phyloP scores from a whole-genome alignment of 2,329 filamentous ascomycete genomes.

The Botrytis hyacinthi region DNA sequence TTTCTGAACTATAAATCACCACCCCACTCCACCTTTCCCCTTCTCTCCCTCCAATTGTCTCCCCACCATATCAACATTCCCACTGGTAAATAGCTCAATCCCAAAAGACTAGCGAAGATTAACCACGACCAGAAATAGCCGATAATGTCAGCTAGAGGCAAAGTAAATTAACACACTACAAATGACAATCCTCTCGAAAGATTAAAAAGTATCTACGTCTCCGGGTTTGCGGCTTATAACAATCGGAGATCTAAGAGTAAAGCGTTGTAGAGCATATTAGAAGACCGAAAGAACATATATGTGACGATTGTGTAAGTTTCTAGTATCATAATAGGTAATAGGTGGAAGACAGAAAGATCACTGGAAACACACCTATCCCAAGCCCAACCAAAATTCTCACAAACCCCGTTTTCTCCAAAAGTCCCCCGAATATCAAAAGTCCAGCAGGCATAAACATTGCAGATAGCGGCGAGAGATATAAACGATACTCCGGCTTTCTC shows the following conservation, averaged over 20 bases:
- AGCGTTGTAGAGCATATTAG: not conserved
- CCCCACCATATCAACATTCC: not conserved
- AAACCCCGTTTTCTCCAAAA: not conserved
- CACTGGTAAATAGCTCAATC: not conserved
- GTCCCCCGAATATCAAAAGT: not conserved
- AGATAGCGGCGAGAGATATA: not conserved
- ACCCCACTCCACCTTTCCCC: not conserved
- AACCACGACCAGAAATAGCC: not conserved
- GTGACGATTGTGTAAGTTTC: not conserved
- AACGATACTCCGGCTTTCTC: not conserved
- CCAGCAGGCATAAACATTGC: not conserved
- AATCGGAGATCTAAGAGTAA: not conserved
- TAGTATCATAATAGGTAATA: not conserved
- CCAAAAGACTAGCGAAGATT: not conserved
- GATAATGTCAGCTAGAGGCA: not conserved
- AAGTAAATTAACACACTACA: not conserved
- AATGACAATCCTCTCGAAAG: not conserved
- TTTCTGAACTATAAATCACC: not conserved
- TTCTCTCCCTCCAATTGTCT: not conserved
- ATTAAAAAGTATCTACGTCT: not conserved
- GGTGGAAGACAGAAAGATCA: not conserved
- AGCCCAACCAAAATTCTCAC: not conserved
- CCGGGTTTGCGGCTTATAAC: not conserved
- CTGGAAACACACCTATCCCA: not conserved
- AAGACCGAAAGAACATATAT: not conserved